Evolutionary conservation across 1,284 basidiomycete species (phyloP).

Genomic region (Gymnopus androsaceus): DNA sequence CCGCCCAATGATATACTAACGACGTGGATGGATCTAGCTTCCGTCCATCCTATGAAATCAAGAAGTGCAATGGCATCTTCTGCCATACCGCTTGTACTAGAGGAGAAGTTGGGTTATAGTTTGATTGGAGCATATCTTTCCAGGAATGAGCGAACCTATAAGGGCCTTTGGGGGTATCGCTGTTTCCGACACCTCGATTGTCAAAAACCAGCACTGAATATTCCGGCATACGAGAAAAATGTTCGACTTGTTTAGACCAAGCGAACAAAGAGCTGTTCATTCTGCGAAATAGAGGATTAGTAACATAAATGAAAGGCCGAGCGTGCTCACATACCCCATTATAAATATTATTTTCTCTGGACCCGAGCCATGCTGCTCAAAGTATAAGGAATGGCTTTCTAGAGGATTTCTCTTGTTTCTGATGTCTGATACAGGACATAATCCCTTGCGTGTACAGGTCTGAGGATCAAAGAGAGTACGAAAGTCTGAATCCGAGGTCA

Average conservation of each 20-base stretch:
- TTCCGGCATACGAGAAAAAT: slow-evolving; percentile 54
- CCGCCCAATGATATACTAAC: slow-evolving; percentile 84
- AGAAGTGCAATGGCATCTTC: slow-evolving; percentile 72
- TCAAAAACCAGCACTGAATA: slow-evolving; percentile 78
- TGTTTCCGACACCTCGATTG: slow-evolving; percentile 85
- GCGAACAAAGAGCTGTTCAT: slow-evolving; percentile 65
- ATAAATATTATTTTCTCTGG: slow-evolving; percentile 65
- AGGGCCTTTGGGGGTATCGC: slow-evolving; percentile 68
- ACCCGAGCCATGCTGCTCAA: slow-evolving; percentile 71
- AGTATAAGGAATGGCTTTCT: slow-evolving; percentile 75
- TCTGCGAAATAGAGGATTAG: slow-evolving; percentile 26
- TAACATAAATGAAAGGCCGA: neutral
- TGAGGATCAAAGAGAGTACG: slow-evolving; percentile 52
- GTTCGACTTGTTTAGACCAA: slow-evolving; percentile 62
- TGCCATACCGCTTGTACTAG: slow-evolving; percentile 78
- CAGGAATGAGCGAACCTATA: slow-evolving; percentile 54
- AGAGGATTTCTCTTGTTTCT: slow-evolving; percentile 49
- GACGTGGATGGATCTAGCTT: slow-evolving; percentile 57
- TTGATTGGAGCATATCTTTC: neutral
- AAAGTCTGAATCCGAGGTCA: slow-evolving; percentile 22
- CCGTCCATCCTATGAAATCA: slow-evolving; percentile 75
- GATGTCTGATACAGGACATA: slow-evolving; percentile 69
- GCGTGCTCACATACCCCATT: slow-evolving; percentile 59
- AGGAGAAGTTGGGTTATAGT: neutral
- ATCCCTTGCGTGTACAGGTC: slow-evolving; percentile 66